These are phyloP conservation scores for Diplodia seriata DNA, from an alignment of 2,329 filamentous ascomycete genomes.

Conservation along the genomic window DNA sequence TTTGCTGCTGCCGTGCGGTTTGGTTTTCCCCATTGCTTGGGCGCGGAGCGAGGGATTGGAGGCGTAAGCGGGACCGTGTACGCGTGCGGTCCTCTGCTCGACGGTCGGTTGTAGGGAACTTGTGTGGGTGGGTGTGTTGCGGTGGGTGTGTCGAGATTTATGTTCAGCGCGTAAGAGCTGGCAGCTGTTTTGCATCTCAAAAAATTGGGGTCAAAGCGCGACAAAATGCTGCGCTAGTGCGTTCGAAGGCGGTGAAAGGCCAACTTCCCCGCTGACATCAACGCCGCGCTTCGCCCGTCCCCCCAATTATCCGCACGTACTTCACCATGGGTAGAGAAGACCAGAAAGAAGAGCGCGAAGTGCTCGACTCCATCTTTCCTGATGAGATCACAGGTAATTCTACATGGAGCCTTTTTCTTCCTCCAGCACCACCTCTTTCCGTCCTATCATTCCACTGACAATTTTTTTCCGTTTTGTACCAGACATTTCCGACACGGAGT, in stretches of 20 bases:
- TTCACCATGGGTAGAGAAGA: constrained; percentile 70
- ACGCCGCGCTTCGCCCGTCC: constrained; percentile 1
- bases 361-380: constrained; percentile 97
- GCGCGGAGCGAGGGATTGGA: neutral
- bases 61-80: neutral
- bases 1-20: constrained; percentile 54
- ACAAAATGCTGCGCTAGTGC: constrained; percentile 9
- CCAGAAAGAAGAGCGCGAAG: constrained; percentile 93
- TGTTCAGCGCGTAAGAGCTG: neutral
- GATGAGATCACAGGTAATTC: constrained; percentile 88
- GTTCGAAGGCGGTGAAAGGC: constrained; percentile 5
- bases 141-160: neutral
- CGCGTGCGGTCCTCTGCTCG: neutral
- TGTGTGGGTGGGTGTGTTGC: neutral
- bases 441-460: constrained; percentile 35
- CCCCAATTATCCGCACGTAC: neutral
- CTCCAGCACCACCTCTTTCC: no score
- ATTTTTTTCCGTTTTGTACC: constrained; percentile 33
- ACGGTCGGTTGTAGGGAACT: no score
- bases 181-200: constrained; percentile 9
- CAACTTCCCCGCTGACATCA: constrained; percentile 23
- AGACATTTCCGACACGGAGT: constrained; percentile 92
- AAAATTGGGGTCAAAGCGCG: constrained; percentile 28
- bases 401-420: neutral
- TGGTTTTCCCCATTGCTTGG: constrained; percentile 58